Evolutionary conservation across 768 basidiomycete species (phyloP).

Genomic region (Rhodotorula graminis): DNA sequence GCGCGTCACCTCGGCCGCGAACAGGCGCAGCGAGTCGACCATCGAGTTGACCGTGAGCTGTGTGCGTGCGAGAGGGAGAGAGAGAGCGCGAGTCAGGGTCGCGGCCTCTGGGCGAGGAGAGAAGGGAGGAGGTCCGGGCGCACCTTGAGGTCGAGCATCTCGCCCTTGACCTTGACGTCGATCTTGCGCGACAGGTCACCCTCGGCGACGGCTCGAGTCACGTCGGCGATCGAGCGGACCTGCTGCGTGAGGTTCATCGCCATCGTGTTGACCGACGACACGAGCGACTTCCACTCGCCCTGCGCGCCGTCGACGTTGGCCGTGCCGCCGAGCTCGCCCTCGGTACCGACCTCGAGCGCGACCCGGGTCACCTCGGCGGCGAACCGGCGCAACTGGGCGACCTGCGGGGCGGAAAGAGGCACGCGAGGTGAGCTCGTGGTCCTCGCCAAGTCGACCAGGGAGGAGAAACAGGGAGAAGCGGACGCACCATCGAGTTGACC

Average conservation of each 20-base stretch:
- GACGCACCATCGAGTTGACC: conserved; percentile 74
- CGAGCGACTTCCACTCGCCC: conserved; percentile 88
- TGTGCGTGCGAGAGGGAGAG: background rate
- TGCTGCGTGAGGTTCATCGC: conserved; percentile 51
- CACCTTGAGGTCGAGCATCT: conserved; percentile 72
- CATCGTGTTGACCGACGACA: conserved; percentile 71
- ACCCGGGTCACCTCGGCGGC: conserved; percentile 52
- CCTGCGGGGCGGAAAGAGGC: conserved; percentile 51
- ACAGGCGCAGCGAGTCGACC: conserved; percentile 56
- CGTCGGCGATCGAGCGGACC: conserved; percentile 87
- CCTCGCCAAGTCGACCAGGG: background rate
- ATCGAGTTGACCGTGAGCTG: conserved; percentile 87
- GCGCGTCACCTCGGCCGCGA: conserved; percentile 60
- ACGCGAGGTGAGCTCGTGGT: background rate
- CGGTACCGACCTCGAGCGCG: conserved; percentile 52
- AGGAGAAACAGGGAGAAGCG: conserved; percentile 49
- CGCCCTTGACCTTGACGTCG: conserved; percentile 87
- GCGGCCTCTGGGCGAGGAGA: background rate
- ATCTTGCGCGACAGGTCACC: conserved; percentile 80
- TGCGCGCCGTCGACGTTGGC: conserved; percentile 85
- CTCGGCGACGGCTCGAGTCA: conserved; percentile 87
- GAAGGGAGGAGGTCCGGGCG: background rate
- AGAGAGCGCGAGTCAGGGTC: background rate
- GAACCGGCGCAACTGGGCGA: conserved; percentile 50
- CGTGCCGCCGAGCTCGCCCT: conserved; percentile 61